Evolutionary conservation across 2,329 filamentous ascomycete genomes (phyloP).

Genomic region (Aspergillus caelatus): DNA sequence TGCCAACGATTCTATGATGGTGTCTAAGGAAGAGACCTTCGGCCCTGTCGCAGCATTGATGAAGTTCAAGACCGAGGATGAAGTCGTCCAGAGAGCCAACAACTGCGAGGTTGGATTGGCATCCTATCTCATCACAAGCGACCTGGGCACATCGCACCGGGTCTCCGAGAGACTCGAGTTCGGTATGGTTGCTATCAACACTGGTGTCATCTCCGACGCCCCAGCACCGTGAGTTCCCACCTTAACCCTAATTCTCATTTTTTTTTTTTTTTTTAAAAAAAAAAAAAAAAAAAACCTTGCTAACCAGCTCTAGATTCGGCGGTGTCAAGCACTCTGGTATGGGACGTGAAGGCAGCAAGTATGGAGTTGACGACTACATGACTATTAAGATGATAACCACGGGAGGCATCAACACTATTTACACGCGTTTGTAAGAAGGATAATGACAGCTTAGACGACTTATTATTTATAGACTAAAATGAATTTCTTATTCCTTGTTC

Average conservation of each 20-base stretch:
- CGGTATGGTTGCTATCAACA: conserved; percentile 64
- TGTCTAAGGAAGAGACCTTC: conserved; percentile 86
- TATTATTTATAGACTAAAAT: background rate
- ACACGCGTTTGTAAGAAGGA: background rate
- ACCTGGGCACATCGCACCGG: conserved; percentile 57
- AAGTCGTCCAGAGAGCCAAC: conserved; percentile 82
- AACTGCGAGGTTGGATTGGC: conserved; percentile 47
- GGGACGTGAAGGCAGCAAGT: conserved; percentile 73
- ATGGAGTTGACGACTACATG: conserved; percentile 74
- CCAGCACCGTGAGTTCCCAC: background rate
- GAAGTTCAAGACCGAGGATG: conserved; percentile 79
- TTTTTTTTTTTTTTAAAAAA: too few species aligned
- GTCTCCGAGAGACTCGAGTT: conserved; percentile 56
- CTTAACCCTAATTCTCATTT: background rate
- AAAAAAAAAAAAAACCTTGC: background rate
- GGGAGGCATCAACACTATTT: conserved; percentile 14
- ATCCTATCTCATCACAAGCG: conserved; percentile 63
- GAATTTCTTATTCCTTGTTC: background rate
- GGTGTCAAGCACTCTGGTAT: conserved; percentile 80
- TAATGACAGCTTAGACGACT: background rate
- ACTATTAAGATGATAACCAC: conserved; percentile 61
- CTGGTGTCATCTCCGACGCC: conserved; percentile 59
- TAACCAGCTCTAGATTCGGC: conserved; percentile 58
- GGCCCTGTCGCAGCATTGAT: conserved; percentile 87
- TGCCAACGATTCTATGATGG: conserved; percentile 78